These are phyloP conservation scores for Sphaerulina populicola DNA, from an alignment of 2,329 filamentous ascomycete species.

Conservation along the genomic window DNA sequence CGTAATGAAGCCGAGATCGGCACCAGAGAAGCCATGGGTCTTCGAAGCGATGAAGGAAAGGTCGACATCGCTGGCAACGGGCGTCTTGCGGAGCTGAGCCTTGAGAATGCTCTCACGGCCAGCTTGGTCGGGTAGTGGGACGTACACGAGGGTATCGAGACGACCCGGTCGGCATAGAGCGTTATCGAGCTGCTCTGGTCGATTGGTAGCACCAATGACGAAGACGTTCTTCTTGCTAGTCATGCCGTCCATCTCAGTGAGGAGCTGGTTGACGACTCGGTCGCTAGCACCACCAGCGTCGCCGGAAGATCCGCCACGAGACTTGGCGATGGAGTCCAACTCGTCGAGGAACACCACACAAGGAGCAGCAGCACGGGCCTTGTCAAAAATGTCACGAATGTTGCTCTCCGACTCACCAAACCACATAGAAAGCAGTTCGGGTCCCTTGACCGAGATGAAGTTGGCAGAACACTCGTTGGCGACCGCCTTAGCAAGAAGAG, in stretches of 20 bases:
- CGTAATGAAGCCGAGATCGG: constrained; percentile 97
- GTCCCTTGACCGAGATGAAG: constrained; percentile 99
- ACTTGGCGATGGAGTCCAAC: constrained; percentile 98
- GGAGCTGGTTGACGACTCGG: constrained; percentile 98
- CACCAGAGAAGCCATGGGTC: constrained; percentile 98
- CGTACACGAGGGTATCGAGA: constrained; percentile 97
- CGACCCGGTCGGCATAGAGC: constrained; percentile 95
- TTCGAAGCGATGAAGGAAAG: constrained; percentile 87
- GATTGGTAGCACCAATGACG: constrained; percentile 97
- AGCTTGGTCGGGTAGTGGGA: constrained; percentile 85
- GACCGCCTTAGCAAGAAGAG: constrained; percentile 96
- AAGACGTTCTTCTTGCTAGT: constrained; percentile 99
- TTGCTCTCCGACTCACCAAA: constrained; percentile 99
- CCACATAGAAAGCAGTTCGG: constrained; percentile 98
- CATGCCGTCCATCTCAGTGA: constrained; percentile 99
- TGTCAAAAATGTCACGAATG: constrained; percentile 99
- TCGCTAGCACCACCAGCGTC: constrained; percentile 97
- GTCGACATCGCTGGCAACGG: constrained; percentile 78
- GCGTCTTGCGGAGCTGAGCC: constrained; percentile 97
- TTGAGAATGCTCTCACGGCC: constrained; percentile 84
- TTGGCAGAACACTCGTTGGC: constrained; percentile 99
- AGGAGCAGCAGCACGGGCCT: constrained; percentile 93
- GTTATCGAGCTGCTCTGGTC: constrained; percentile 96
- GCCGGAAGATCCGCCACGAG: constrained; percentile 89
- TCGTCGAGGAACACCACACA: constrained; percentile 99